Conservation (phyloP, 1,284 basidiomycete species). For the Cryptococcus sp. region DNA sequence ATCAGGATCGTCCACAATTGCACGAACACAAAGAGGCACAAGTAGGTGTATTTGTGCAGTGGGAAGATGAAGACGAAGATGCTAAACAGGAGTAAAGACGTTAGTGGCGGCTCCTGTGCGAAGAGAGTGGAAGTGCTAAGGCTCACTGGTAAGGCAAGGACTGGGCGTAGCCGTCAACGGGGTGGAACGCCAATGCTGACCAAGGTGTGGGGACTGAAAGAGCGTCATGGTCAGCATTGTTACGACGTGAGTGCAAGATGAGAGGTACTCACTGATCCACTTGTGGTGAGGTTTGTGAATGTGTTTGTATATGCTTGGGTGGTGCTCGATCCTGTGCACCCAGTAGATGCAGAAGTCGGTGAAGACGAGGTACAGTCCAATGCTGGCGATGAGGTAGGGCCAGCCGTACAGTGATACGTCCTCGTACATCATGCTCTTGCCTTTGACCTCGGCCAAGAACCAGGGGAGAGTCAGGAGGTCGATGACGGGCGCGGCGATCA, state of each 20-base stretch:
- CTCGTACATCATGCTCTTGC: conserved; percentile 78
- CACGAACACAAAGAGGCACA: conserved; percentile 80
- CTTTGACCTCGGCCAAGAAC: conserved; percentile 91
- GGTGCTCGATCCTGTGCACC: conserved; percentile 89
- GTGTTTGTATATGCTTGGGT: conserved; percentile 83
- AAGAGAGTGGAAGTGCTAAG: background rate
- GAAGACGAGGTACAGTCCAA: conserved; percentile 75
- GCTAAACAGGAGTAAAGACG: conserved; percentile 27
- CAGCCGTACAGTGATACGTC: conserved; percentile 64
- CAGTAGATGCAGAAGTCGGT: conserved; percentile 93
- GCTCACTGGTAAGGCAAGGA: conserved; percentile 83
- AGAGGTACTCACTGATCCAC: conserved; percentile 76
- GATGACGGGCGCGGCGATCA: conserved; percentile 80
- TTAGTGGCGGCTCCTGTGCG: background rate
- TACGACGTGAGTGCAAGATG: background rate
- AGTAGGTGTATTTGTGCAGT: conserved; percentile 78
- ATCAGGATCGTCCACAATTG: conserved; percentile 94
- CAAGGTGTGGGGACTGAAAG: conserved; percentile 87
- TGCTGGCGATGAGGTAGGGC: conserved; percentile 48
- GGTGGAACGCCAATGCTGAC: conserved; percentile 96
- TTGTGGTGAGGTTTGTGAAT: conserved; percentile 97
- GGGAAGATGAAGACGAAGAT: conserved; percentile 90
- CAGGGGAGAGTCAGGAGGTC: conserved; percentile 83
- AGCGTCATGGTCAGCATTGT: background rate
- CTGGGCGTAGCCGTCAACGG: conserved; percentile 90